phyloP scores from a whole-genome alignment of 306 rosid genomes.

The Styphnolobium japonicum region DNA sequence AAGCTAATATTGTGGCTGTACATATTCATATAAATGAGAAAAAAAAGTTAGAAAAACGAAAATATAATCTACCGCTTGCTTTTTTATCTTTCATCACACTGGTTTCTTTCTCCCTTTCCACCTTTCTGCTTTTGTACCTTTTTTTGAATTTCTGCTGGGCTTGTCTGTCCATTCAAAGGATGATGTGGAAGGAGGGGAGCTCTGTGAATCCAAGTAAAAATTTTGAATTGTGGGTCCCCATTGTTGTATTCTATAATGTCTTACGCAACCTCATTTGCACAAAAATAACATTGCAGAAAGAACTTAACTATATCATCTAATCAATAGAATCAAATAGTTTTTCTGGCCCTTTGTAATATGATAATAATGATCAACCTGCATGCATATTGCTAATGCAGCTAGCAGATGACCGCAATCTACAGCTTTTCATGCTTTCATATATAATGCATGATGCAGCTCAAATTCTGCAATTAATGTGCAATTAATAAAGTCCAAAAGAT shows the following conservation, averaged over 20 bases:
- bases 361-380: slow-evolving; percentile 32
- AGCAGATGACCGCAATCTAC: slow-evolving; percentile 34
- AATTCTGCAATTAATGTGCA: slow-evolving; percentile 16
- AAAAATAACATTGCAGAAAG: neutral
- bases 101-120: slow-evolving; percentile 33
- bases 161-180: slow-evolving; percentile 74
- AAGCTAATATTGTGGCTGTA: slow-evolving; percentile 23
- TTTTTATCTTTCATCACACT: slow-evolving; percentile 33
- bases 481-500: slow-evolving; percentile 18
- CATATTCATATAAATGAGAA: slow-evolving; percentile 16
- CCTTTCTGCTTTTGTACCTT: slow-evolving; percentile 51
- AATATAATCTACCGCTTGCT: neutral
- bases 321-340: slow-evolving; percentile 23
- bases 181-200: slow-evolving; percentile 45
- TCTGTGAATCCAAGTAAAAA: slow-evolving; percentile 24
- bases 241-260: slow-evolving; percentile 8
- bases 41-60: neutral
- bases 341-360: slow-evolving; percentile 2
- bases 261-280: neutral
- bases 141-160: slow-evolving; percentile 64
- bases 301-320: neutral
- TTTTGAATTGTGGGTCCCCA: slow-evolving; percentile 40
- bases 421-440: slow-evolving; percentile 39
- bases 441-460: slow-evolving; percentile 24
- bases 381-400: slow-evolving; percentile 27